phyloP scores from a whole-genome alignment of 495 filamentous ascomycete genomes.

The Gamarada debralockiae region DNA sequence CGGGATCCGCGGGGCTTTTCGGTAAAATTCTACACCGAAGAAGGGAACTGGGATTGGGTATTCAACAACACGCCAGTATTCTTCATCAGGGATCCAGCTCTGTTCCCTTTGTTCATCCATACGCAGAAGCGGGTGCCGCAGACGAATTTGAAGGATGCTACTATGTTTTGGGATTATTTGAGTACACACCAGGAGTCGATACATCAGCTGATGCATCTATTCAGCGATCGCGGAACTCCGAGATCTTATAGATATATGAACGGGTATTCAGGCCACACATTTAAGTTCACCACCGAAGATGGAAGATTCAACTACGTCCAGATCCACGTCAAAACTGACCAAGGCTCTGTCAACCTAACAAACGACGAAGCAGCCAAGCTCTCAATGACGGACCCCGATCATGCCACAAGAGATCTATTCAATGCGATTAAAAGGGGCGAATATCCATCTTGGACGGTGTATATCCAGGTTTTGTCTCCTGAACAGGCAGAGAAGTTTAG shows the following conservation, averaged over 20 bases:
- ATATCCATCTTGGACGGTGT: constrained; percentile 56
- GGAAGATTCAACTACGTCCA: constrained; percentile 62
- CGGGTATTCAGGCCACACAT: constrained; percentile 64
- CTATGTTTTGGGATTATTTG: constrained; percentile 46
- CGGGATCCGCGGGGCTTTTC: constrained; percentile 75
- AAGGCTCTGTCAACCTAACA: constrained; percentile 53
- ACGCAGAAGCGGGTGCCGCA: constrained; percentile 63
- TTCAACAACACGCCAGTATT: constrained; percentile 70
- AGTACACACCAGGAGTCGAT: constrained; percentile 53
- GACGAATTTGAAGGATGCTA: constrained; percentile 39
- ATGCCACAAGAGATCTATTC: constrained; percentile 56
- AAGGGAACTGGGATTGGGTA: constrained; percentile 72
- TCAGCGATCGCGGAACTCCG: constrained; percentile 57
- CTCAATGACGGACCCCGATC: constrained; percentile 55
- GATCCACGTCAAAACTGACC: constrained; percentile 53
- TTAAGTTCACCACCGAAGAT: constrained; percentile 40
- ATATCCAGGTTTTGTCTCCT: constrained; percentile 43
- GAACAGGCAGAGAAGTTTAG: background rate
- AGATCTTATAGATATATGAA: constrained; percentile 59
- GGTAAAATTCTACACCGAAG: constrained; percentile 67
- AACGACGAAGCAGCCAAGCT: constrained; percentile 47
- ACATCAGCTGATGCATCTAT: constrained; percentile 58
- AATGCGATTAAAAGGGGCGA: constrained; percentile 50
- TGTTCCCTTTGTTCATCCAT: constrained; percentile 70
- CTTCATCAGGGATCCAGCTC: constrained; percentile 69